phyloP scores from a whole-genome alignment of 768 basidiomycete species.

The Rhizopogon rudus region DNA sequence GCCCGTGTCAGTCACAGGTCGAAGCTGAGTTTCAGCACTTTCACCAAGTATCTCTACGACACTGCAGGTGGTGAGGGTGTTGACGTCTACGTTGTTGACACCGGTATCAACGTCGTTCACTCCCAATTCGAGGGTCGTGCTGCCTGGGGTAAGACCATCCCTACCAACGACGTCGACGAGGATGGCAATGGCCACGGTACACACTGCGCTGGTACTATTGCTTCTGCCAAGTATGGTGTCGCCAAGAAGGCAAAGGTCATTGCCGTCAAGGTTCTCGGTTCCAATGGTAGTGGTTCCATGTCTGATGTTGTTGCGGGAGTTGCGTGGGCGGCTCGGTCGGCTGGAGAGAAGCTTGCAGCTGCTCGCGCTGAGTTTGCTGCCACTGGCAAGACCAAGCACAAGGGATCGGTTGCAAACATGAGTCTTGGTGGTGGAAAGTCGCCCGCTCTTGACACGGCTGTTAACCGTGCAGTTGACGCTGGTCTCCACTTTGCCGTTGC shows the following conservation, averaged over 20 bases:
- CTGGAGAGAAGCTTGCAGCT: slow-evolving; percentile 49
- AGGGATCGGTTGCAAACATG: slow-evolving; percentile 97
- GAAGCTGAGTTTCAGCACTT: slow-evolving; percentile 73
- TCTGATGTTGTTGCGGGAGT: slow-evolving; percentile 91
- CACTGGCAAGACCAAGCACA: slow-evolving; percentile 79
- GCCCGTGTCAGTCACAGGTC: slow-evolving; percentile 89
- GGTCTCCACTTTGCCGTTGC: slow-evolving; percentile 98
- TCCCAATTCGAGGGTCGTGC: slow-evolving; percentile 88
- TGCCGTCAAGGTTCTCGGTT: slow-evolving; percentile 93
- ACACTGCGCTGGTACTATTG: slow-evolving; percentile 95
- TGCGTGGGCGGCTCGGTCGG: slow-evolving; percentile 60
- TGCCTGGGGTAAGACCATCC: slow-evolving; percentile 90
- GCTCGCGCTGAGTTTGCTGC: slow-evolving; percentile 61
- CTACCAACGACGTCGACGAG: slow-evolving; percentile 73
- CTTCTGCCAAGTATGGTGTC: slow-evolving; percentile 89
- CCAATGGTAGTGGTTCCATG: slow-evolving; percentile 93
- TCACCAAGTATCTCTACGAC: slow-evolving; percentile 77
- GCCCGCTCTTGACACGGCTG: slow-evolving; percentile 73
- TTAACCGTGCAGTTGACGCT: slow-evolving; percentile 75
- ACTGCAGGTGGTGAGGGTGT: slow-evolving; percentile 82
- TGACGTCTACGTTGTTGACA: slow-evolving; percentile 85
- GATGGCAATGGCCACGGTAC: slow-evolving; percentile 97
- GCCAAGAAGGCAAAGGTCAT: slow-evolving; percentile 89
- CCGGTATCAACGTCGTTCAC: slow-evolving; percentile 85
- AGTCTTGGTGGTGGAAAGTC: slow-evolving; percentile 95